Conservation (phyloP, 1,284 basidiomycete genomes). For the Schizophyllum commune region DNA sequence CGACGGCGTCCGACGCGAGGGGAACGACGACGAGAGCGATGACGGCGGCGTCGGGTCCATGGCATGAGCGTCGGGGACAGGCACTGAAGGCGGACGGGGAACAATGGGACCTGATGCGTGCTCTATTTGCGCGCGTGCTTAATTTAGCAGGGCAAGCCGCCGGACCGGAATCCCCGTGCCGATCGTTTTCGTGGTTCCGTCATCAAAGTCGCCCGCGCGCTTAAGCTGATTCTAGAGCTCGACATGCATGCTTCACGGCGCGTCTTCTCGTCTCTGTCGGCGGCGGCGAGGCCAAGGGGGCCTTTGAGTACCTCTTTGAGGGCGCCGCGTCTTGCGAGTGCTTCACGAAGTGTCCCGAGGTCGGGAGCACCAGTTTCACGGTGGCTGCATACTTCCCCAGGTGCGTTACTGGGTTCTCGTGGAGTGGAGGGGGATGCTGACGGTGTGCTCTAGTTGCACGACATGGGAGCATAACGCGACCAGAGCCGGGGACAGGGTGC, state of each 20-base stretch:
- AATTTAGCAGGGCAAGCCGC: too few species aligned
- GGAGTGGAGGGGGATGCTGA: not conserved
- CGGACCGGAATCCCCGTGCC: not conserved
- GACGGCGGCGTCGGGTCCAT: not conserved
- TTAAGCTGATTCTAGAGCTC: not conserved
- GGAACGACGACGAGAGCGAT: not conserved
- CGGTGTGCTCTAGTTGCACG: slow-evolving; percentile 14
- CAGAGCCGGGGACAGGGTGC: slow-evolving; percentile 58
- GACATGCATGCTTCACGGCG: not conserved
- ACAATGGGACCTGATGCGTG: not conserved
- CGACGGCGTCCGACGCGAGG: not conserved
- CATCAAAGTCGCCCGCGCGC: not conserved
- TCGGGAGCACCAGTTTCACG: too few species aligned
- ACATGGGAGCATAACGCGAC: slow-evolving; percentile 40
- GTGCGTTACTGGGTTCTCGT: not conserved
- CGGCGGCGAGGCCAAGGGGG: not conserved
- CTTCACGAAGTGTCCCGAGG: not conserved
- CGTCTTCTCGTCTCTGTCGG: not conserved
- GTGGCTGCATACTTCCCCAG: not conserved
- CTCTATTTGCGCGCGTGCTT: not conserved
- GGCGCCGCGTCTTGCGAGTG: not conserved
- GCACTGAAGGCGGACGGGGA: too few species aligned
- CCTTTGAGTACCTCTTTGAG: not conserved
- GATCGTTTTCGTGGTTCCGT: not conserved
- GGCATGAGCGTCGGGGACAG: not conserved